Evolutionary conservation across 257 asterid species (phyloP).

Genomic region (Ocimum tenuiflorum): DNA sequence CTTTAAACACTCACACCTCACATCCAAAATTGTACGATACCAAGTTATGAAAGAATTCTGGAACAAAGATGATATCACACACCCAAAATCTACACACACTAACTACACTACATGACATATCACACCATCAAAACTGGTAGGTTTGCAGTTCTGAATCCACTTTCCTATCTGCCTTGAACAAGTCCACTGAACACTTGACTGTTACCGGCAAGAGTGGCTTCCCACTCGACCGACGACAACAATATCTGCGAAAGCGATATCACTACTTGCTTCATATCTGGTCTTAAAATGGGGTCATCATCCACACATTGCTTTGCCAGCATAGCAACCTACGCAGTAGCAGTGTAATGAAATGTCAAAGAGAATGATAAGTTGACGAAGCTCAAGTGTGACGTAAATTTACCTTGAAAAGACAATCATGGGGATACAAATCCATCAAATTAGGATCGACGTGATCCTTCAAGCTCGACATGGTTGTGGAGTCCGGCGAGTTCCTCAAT

Average conservation of each 20-base stretch:
- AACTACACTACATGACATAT: not conserved
- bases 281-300: constrained; percentile 83
- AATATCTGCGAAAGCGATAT: constrained; percentile 83
- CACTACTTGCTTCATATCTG: constrained; percentile 92
- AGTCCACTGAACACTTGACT: constrained; percentile 97
- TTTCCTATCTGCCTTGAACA: constrained; percentile 78
- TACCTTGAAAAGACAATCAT: constrained; percentile 94
- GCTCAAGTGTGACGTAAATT: no score
- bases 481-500: constrained; percentile 67
- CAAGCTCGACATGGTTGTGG: constrained; percentile 71
- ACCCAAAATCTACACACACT: constrained; percentile 22
- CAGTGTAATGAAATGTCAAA: no score
- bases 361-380: no score
- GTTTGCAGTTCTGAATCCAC: not conserved
- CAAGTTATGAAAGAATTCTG: constrained; percentile 11
- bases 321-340: constrained; percentile 57
- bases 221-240: constrained; percentile 91
- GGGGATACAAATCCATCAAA: constrained; percentile 78
- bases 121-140: not conserved
- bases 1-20: not conserved
- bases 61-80: not conserved
- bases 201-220: constrained; percentile 98
- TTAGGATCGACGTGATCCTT: constrained; percentile 75
- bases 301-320: constrained; percentile 93
- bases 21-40: constrained; percentile 15